Evolutionary conservation across 2,329 filamentous ascomycete genomes (phyloP), one percentile per base, ranked within the genome.

Genomic region (Myriosclerotinia curreyana): DNA sequence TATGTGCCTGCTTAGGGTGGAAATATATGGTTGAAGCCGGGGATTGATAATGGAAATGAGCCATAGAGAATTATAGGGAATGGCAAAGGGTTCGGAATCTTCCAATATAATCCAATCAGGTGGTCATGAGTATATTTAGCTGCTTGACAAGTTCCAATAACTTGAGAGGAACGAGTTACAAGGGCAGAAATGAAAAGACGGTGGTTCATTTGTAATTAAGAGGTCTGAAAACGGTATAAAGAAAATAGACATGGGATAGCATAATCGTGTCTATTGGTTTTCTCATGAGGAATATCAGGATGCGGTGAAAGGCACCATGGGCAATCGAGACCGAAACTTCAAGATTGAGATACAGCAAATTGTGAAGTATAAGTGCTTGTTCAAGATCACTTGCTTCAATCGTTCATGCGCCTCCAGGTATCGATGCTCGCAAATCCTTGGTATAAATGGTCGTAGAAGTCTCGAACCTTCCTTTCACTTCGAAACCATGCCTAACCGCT

Each of bases 341-440:
- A 59, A 59, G 44, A n/a, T 48, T 34, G 42, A 48, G 42, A 42
- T 42, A 59, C n/a, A 38, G 42, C 28, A 48, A 36, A 59, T 59
- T 48, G 42, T 48, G 42, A 59, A 48, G 15, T 36, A 25, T 38
- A 48, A 59, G 42, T 48, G 44, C 55, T 59, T 59, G 42, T 48
- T 59, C 55, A 34, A 59, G 25, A 59, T 59, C 55, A 59, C 55
- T 38, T 38, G 42, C 42, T 59, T 42, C 28, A 48, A 38, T 48
- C 44, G 42, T 48, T 14, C 31, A 25, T 59, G 31, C 28, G 42
- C 44, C 34, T 59, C 31, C 42, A 59, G 7, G 36, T 38, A 8
- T 38, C 42, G 42, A 48, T 14, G 14, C 8, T 58, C 55, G 55
- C 55, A 36, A 59, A 31, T 59, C 42, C 55, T 59, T 44, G 42